Percentiles rank a stretch among this genome's conserved stretches.
Conservation (phyloP, 768 basidiomycete species). For the Clitopilus passeckerianus region DNA sequence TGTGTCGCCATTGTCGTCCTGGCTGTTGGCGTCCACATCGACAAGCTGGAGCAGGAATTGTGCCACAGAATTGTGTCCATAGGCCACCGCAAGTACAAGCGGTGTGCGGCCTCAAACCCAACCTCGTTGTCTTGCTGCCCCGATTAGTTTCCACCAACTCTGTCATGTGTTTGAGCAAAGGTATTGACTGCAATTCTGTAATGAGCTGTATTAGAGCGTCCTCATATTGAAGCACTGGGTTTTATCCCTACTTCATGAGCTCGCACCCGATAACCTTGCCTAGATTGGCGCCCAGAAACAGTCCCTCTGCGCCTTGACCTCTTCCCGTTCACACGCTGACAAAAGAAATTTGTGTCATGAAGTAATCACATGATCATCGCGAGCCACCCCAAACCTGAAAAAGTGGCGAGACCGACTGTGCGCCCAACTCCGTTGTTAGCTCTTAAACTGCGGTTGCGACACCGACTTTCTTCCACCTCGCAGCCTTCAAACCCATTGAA, state of each 20-base stretch:
- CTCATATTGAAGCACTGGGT: no score
- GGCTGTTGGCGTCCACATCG: neutral
- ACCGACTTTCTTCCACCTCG: neutral
- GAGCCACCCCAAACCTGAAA: neutral
- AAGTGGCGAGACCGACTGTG: conserved; percentile 1
- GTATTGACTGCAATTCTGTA: no score
- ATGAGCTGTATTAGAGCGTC: no score
- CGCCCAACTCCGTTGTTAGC: neutral
- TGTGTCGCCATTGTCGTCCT: neutral
- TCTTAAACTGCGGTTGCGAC: neutral
- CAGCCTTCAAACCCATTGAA: neutral
- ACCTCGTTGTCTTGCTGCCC: no score
- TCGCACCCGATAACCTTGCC: no score
- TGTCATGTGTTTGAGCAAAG: no score
- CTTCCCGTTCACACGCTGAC: neutral
- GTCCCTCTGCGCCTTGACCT: no score
- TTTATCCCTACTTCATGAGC: no score
- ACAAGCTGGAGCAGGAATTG: neutral
- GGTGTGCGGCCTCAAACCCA: neutral
- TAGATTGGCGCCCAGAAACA: no score
- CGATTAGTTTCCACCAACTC: no score
- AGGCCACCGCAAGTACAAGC: neutral
- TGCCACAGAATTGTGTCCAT: neutral
- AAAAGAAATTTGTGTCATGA: neutral
- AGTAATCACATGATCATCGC: neutral